These are phyloP conservation scores for Ophiosphaerella narmari DNA, from an alignment of 2,329 filamentous ascomycete species.

Conservation along the genomic window DNA sequence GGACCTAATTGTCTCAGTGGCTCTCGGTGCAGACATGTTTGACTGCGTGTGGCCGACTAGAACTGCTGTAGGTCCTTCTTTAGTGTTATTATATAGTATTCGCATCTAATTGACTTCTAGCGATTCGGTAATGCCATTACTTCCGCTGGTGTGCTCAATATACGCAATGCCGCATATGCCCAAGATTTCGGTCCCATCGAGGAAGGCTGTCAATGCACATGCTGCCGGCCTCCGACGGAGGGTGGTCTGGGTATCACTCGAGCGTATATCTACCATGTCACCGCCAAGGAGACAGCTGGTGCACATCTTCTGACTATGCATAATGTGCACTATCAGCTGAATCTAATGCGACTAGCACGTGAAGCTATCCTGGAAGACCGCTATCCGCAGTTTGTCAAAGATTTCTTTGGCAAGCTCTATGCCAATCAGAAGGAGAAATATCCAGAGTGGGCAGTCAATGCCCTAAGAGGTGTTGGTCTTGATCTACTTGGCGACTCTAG, in stretches of 20 bases:
- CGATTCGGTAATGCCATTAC: constrained; percentile 96
- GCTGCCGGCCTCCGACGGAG: constrained; percentile 69
- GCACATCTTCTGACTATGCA: constrained; percentile 88
- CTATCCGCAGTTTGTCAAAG: constrained; percentile 76
- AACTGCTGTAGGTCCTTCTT: constrained; percentile 66
- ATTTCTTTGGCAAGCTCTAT: constrained; percentile 80
- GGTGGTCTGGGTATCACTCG: constrained; percentile 81
- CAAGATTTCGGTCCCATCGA: constrained; percentile 84
- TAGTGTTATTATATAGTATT: neutral
- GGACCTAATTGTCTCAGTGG: constrained; percentile 90
- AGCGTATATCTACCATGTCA: constrained; percentile 89
- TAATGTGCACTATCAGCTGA: constrained; percentile 90
- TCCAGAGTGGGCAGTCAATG: constrained; percentile 83
- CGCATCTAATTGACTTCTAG: constrained; percentile 30
- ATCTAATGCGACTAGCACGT: constrained; percentile 76
- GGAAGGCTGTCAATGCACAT: constrained; percentile 77
- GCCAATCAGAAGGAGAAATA: constrained; percentile 64
- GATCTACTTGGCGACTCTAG: constrained; percentile 31
- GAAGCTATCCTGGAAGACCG: constrained; percentile 79
- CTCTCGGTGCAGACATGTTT: constrained; percentile 97
- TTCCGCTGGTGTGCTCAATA: constrained; percentile 76
- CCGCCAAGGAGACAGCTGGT: constrained; percentile 91
- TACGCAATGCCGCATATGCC: constrained; percentile 76
- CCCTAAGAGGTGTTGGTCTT: constrained; percentile 78
- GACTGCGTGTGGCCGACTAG: constrained; percentile 98